A percentile compares a stretch with the other conserved stretches of the same genome.
Evolutionary conservation across 768 basidiomycete genomes (phyloP).

Genomic region (Russula ochroleuca): DNA sequence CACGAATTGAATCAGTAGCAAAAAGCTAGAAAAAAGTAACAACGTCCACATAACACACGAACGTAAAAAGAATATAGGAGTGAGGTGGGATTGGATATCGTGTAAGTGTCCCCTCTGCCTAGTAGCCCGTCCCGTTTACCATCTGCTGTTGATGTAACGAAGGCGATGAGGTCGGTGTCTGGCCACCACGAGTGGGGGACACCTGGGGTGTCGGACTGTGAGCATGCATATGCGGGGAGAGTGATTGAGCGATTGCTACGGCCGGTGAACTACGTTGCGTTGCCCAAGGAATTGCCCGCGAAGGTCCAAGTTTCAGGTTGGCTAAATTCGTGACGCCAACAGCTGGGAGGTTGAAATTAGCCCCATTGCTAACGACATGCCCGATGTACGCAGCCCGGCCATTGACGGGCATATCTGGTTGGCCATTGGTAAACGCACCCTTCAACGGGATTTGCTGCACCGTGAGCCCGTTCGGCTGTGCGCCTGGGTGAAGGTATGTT

Average conservation of each 20-base stretch:
- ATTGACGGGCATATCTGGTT: slow-evolving; percentile 29
- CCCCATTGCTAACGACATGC: slow-evolving; percentile 37
- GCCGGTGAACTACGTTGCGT: slow-evolving; percentile 29
- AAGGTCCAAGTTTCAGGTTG: slow-evolving; percentile 38
- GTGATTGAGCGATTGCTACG: slow-evolving; percentile 32
- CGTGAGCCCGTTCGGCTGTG: slow-evolving; percentile 42
- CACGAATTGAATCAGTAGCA: slow-evolving; percentile 25
- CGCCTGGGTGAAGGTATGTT: slow-evolving; percentile 34
- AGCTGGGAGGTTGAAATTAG: slow-evolving; percentile 39
- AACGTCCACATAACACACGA: slow-evolving; percentile 25
- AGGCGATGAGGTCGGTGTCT: slow-evolving; percentile 34
- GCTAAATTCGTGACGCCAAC: slow-evolving; percentile 35
- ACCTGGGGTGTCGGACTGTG: slow-evolving; percentile 32
- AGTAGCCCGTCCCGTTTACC: slow-evolving; percentile 32
- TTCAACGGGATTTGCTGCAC: slow-evolving; percentile 60
- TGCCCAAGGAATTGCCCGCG: slow-evolving; percentile 42
- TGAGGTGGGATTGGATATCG: slow-evolving; percentile 22
- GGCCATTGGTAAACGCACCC: slow-evolving; percentile 43
- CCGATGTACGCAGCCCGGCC: slow-evolving; percentile 37
- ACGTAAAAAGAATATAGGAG: slow-evolving; percentile 19
- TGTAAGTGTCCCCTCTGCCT: slow-evolving; percentile 1
- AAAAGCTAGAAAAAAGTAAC: slow-evolving; percentile 2
- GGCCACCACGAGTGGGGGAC: slow-evolving; percentile 34
- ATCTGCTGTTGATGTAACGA: slow-evolving; percentile 36
- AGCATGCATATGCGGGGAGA: slow-evolving; percentile 34